A percentile compares a stretch with the other conserved stretches of the same genome.
phyloP scores from a whole-genome alignment of 169 alveolate genomes.

The Eimeria tenella region DNA sequence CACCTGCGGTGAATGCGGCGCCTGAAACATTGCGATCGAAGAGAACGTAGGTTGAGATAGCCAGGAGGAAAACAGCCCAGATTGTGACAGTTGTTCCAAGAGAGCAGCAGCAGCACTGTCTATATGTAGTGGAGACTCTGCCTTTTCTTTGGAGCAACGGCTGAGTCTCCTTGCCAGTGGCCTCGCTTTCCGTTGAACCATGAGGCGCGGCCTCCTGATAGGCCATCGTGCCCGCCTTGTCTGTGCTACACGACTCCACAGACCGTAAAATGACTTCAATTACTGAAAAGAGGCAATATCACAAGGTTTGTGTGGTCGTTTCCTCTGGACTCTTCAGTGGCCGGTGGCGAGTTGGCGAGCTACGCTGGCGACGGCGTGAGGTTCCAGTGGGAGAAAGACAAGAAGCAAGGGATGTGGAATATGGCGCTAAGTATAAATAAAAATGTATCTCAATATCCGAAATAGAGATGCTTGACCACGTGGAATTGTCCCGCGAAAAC shows the following conservation, averaged over 20 bases:
- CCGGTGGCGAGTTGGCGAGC: conserved; percentile 30
- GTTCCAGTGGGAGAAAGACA: too few relatives aligned
- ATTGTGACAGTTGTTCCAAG: conserved; percentile 75
- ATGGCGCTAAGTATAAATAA: not conserved
- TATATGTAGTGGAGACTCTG: conserved; percentile 49
- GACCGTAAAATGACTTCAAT: not conserved
- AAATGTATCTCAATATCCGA: not conserved
- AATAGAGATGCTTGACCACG: not conserved
- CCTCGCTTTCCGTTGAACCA: not conserved
- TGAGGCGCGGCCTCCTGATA: conserved; percentile 17
- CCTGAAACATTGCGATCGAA: conserved; percentile 72
- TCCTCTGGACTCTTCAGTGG: not conserved
- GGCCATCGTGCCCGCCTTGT: conserved; percentile 36
- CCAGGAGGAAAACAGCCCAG: conserved; percentile 78
- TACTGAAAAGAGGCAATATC: not conserved
- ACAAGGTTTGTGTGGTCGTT: not conserved
- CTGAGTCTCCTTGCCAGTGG: conserved; percentile 14
- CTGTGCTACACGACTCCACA: not conserved
- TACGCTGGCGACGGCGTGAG: not conserved
- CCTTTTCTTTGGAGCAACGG: conserved; percentile 12
- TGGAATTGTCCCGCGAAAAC: not conserved
- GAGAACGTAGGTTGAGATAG: conserved; percentile 48
- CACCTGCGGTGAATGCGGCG: conserved; percentile 78
- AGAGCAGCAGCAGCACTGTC: conserved; percentile 76
- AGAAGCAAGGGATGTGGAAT: too few relatives aligned